Conservation (phyloP, 2,329 filamentous ascomycete genomes). For the Botrytis sinoallii region DNA sequence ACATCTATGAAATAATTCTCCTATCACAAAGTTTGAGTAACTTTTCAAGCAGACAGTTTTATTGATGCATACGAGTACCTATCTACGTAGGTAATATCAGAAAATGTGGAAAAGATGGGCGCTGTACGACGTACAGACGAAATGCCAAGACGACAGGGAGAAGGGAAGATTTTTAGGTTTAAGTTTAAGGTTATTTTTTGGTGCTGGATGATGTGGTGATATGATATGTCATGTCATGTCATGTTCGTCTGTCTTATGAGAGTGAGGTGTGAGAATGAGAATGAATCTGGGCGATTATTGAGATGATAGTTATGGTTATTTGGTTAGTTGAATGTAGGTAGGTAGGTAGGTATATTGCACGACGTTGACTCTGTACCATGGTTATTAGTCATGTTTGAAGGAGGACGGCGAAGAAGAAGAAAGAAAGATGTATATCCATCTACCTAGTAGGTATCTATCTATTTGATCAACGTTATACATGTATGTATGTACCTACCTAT, state of each 20-base stretch:
- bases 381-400: neutral
- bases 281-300: too few species aligned
- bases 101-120: neutral
- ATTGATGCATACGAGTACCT: neutral
- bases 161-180: conserved; percentile 9
- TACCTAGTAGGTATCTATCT: neutral
- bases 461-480: neutral
- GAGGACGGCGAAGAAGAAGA: neutral
- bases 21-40: neutral
- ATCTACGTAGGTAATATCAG: neutral
- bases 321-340: neutral
- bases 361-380: neutral
- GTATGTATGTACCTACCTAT: neutral
- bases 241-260: neutral
- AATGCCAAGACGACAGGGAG: conserved; percentile 1
- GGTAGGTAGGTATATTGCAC: neutral
- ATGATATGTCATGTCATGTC: neutral
- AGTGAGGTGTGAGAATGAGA: neutral
- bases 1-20: neutral
- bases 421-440: neutral
- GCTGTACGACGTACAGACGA: neutral
- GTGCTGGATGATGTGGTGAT: neutral
- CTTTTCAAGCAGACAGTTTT: neutral
- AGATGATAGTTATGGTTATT: neutral
- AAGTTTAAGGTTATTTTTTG: conserved; percentile 6